Base-by-base conservation (phyloP, 192 early-diverging fungal genomes). In the Geranomyces michiganensis region DNA sequence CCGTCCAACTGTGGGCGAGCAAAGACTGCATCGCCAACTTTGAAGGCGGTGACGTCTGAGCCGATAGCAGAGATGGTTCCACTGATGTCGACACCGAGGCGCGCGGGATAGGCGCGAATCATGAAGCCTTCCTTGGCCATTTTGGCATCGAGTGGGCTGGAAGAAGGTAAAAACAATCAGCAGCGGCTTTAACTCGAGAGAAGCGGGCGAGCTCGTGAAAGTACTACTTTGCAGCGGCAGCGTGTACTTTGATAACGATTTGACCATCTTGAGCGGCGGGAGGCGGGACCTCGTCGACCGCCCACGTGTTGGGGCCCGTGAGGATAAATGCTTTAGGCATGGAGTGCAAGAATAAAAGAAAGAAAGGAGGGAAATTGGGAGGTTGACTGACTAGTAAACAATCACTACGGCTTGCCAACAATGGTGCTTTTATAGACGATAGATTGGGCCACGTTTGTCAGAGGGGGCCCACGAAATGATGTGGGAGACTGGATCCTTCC, bases 1-100 rank as follows among this genome's bases (percentile, higher is more conserved):
- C 43, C 53, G n/a, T 66, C 22, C 14, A 22, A 9, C 21, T 22
- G 1, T 13, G 65, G 13, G 14, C n/a, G 27, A 17, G 60, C 66
- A 44, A 74, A 73, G 10, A 74, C 73, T 0, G n/a, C 41, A 31
- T 74, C 65, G 43, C 73, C 73, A 15, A 49, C 64, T 30, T 58
- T 26, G 64, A 73, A 67, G 26, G n/a, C 55, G 41, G 62, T 45
- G 49, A 67, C 48, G 27, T 59, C 45, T n/a, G 65, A 22, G 24
- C 66, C 73, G 56, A 69, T 24, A 29, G 53, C 64, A 24, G 29
- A 15, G 66, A 74, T 51, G 27, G 59, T 68, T 0, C 73, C 73
- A 27, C 44, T 41, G 29, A 49, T 19, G 24, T 74, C 73, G 56
- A 62, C 24, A 44, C 73, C 73, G 66, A 74, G 65, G 21, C 13